Evolutionary conservation across 768 basidiomycete genomes (phyloP).

Genomic region (Trametes meyenii): DNA sequence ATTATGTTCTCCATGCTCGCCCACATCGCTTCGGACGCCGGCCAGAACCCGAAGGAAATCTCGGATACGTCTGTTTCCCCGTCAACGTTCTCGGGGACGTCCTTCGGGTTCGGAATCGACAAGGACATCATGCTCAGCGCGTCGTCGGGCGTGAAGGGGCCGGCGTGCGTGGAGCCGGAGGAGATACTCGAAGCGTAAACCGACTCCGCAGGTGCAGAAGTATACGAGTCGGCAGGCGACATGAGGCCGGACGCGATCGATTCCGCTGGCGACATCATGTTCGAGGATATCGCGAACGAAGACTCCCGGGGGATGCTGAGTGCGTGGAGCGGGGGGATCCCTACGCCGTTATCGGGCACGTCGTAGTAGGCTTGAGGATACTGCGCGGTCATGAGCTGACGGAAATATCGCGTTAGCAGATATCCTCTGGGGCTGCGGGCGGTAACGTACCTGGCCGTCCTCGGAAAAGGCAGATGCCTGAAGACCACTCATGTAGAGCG

Average conservation of each 20-base stretch:
- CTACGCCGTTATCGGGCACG: slow-evolving; percentile 9
- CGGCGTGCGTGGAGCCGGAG: slow-evolving; percentile 48
- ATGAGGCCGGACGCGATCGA: slow-evolving; percentile 47
- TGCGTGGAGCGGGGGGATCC: slow-evolving; percentile 51
- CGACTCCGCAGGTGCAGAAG: slow-evolving; percentile 2
- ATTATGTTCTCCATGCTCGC: slow-evolving; percentile 43
- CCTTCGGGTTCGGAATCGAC: slow-evolving; percentile 31
- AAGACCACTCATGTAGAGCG: slow-evolving; percentile 44
- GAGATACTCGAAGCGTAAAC: slow-evolving; percentile 50
- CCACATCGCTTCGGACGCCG: slow-evolving; percentile 34
- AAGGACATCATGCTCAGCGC: slow-evolving; percentile 33
- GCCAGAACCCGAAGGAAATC: slow-evolving; percentile 34
- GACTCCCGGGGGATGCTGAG: slow-evolving; percentile 45
- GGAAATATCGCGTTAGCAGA: background rate
- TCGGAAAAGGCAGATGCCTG: slow-evolving; percentile 35
- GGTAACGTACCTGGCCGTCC: slow-evolving; percentile 43
- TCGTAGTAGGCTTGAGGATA: slow-evolving; percentile 17
- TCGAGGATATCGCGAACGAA: slow-evolving; percentile 22
- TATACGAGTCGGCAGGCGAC: slow-evolving; percentile 50
- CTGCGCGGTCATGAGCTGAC: slow-evolving; percentile 6
- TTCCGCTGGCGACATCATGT: slow-evolving; percentile 31
- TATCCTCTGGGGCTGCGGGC: slow-evolving; percentile 38
- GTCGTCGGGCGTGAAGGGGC: slow-evolving; percentile 53
- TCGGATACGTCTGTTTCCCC: slow-evolving; percentile 27
- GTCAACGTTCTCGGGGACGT: slow-evolving; percentile 36